Evolutionary conservation across 768 basidiomycete genomes (phyloP).

Genomic region (Agaricus blazei): DNA sequence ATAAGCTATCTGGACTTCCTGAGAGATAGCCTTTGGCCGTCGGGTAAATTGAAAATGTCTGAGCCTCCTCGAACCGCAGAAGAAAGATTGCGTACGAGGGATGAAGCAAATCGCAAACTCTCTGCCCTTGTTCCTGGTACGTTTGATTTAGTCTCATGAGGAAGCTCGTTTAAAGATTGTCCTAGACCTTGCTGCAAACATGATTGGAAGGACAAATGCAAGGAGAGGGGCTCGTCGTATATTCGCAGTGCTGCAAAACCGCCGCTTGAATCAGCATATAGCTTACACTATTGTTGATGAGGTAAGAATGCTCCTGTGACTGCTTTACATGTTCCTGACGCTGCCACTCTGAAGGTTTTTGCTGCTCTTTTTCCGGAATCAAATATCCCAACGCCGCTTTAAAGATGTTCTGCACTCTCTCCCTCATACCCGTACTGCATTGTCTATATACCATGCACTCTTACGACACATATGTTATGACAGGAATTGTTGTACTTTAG

Average conservation of each 20-base stretch:
- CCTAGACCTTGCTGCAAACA: conserved; percentile 89
- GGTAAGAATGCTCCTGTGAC: conserved; percentile 36
- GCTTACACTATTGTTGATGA: conserved; percentile 87
- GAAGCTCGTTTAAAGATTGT: background rate
- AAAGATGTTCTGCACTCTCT: background rate
- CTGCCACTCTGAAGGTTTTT: conserved; percentile 37
- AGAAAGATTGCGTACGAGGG: conserved; percentile 75
- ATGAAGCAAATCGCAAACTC: conserved; percentile 87
- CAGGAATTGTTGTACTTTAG: background rate
- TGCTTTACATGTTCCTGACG: background rate
- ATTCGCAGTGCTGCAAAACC: conserved; percentile 91
- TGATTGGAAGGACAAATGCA: conserved; percentile 97
- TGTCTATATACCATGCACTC: background rate
- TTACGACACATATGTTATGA: background rate
- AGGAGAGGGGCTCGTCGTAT: conserved; percentile 88
- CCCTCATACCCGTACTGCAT: background rate
- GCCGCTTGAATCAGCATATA: conserved; percentile 91
- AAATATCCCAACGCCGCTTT: background rate
- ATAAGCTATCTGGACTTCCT: conserved; percentile 62
- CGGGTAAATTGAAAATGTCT: conserved; percentile 65
- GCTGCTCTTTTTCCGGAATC: conserved; percentile 56
- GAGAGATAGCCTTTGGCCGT: conserved; percentile 79
- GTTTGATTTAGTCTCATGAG: conserved; percentile 4
- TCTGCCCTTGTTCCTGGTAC: conserved; percentile 88
- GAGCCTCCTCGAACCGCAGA: conserved; percentile 66